phyloP scores from a whole-genome alignment of 768 basidiomycete genomes.

The Mycena amicta region DNA sequence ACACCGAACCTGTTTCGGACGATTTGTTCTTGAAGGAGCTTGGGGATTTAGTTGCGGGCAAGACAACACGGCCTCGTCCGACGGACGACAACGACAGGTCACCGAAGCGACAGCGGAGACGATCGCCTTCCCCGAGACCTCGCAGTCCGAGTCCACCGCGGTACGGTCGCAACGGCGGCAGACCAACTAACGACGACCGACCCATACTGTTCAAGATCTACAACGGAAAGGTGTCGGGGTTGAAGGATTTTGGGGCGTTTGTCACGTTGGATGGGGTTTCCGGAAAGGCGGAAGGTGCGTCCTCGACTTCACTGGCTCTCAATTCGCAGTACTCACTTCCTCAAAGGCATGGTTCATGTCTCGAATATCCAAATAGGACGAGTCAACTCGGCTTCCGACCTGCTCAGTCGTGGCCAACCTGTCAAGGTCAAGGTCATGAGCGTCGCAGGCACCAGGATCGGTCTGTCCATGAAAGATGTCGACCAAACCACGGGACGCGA shows the following conservation, averaged over 20 bases:
- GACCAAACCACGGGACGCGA: slow-evolving; percentile 90
- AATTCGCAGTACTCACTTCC: slow-evolving; percentile 8
- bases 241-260: slow-evolving; percentile 97
- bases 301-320: background rate
- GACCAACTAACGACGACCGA: slow-evolving; percentile 62
- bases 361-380: slow-evolving; percentile 89
- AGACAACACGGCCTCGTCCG: slow-evolving; percentile 53
- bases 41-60: slow-evolving; percentile 85
- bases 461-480: slow-evolving; percentile 97
- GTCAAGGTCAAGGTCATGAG: slow-evolving; percentile 99
- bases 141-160: slow-evolving; percentile 63
- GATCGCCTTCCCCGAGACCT: slow-evolving; percentile 46
- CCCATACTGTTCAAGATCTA: slow-evolving; percentile 96
- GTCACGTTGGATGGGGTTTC: slow-evolving; percentile 84
- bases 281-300: slow-evolving; percentile 87
- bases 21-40: slow-evolving; percentile 88
- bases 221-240: slow-evolving; percentile 76
- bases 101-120: slow-evolving; percentile 62
- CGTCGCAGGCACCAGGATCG: slow-evolving; percentile 75
- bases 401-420: slow-evolving; percentile 78
- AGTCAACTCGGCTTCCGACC: slow-evolving; percentile 84
- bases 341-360: slow-evolving; percentile 93
- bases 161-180: slow-evolving; percentile 43
- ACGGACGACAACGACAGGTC: slow-evolving; percentile 45
- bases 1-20: slow-evolving; percentile 66